phyloP scores from a whole-genome alignment of 257 asterid species.

The Henckelia pumila region DNA sequence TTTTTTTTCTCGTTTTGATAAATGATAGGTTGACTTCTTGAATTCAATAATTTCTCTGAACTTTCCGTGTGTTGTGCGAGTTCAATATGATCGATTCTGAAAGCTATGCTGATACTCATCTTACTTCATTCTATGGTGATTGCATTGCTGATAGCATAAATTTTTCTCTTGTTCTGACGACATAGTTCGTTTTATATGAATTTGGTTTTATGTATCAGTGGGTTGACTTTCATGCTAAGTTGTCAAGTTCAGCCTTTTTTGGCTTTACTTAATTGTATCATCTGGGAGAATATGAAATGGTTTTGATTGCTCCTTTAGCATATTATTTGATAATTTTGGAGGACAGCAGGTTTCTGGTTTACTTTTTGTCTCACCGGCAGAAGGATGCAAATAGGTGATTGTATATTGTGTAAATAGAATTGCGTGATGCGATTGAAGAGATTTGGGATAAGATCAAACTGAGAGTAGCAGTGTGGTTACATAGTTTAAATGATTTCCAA shows the following conservation, averaged over 20 bases:
- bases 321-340: neutral
- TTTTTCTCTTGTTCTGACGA: neutral
- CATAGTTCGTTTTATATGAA: too few species aligned
- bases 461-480: too few species aligned
- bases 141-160: neutral
- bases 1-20: too few species aligned
- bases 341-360: neutral
- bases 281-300: neutral
- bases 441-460: too few species aligned
- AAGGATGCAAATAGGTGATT: neutral
- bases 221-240: neutral
- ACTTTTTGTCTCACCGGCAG: neutral
- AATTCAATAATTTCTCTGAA: neutral
- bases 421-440: neutral
- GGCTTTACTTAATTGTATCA: neutral
- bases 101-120: too few species aligned
- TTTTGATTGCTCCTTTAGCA: conserved; percentile 17
- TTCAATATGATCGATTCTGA: neutral
- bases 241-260: neutral
- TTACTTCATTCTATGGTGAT: neutral
- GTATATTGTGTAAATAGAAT: neutral
- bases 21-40: neutral
- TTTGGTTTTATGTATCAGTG: neutral
- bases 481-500: too few species aligned
- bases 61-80: neutral